Conservation (phyloP, 768 basidiomycete species). For the Boletus reticuloceps region DNA sequence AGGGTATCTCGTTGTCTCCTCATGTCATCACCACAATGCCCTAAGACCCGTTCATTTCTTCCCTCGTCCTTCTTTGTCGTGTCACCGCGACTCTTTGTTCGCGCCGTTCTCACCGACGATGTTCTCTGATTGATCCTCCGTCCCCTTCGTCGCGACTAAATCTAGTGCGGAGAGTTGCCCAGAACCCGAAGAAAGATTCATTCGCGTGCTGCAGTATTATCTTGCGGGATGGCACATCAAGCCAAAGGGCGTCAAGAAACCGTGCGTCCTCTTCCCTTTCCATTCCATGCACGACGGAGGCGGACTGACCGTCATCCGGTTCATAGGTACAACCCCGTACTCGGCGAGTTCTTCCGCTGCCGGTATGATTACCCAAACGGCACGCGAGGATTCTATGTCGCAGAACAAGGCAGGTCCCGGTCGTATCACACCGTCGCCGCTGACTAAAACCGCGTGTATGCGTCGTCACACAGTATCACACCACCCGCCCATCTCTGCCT, state of each 20-base stretch:
- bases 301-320: constrained; percentile 1
- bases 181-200: constrained; percentile 87
- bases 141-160: constrained; percentile 6
- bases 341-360: constrained; percentile 98
- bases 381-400: constrained; percentile 92
- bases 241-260: constrained; percentile 99
- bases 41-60: constrained; percentile 18
- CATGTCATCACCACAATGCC: constrained; percentile 15
- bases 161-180: constrained; percentile 73
- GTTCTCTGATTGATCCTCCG: not conserved
- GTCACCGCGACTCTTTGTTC: not conserved
- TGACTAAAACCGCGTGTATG: constrained; percentile 2
- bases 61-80: not conserved
- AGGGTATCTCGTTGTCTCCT: constrained; percentile 31
- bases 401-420: constrained; percentile 76
- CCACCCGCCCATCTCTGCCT: constrained; percentile 93
- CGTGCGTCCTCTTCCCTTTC: constrained; percentile 49
- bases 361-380: constrained; percentile 90
- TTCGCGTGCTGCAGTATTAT: constrained; percentile 90
- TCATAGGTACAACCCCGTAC: constrained; percentile 88
- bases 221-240: constrained; percentile 99
- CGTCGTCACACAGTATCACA: constrained; percentile 69
- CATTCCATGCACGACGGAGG: not conserved
- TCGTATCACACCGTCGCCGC: not conserved
- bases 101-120: not conserved